Conservation (phyloP, 305 asterid species). For the Plantago coronopus region DNA sequence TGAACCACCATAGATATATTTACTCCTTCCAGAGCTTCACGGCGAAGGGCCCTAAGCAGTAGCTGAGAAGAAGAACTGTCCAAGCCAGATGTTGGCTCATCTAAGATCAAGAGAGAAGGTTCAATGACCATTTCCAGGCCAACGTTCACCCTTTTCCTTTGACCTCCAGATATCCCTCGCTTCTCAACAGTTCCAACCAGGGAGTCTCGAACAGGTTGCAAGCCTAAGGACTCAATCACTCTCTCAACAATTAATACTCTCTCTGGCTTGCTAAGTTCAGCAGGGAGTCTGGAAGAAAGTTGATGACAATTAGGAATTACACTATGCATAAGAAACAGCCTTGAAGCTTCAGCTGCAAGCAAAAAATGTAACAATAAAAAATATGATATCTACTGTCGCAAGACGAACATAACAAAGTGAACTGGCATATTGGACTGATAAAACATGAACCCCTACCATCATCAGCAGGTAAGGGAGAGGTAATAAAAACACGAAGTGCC, state of each 20-base stretch:
- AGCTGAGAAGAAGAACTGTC: conserved; percentile 79
- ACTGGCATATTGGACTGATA: too few relatives aligned
- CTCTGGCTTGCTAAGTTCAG: conserved; percentile 57
- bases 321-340: too few relatives aligned
- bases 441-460: too few relatives aligned
- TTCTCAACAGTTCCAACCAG: conserved; percentile 77
- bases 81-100: conserved; percentile 85
- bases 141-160: conserved; percentile 77
- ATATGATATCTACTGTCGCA: too few relatives aligned
- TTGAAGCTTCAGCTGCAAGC: too few relatives aligned
- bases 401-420: too few relatives aligned
- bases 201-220: conserved; percentile 72
- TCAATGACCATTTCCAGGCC: conserved; percentile 94
- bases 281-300: conserved; percentile 42
- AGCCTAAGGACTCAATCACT: conserved; percentile 69
- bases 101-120: conserved; percentile 77
- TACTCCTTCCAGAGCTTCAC: conserved; percentile 87
- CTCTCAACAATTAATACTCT: conserved; percentile 70
- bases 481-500: too few relatives aligned
- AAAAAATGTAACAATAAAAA: too few relatives aligned
- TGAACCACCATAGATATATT: conserved; percentile 81
- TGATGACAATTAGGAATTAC: neutral
- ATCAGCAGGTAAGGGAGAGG: too few relatives aligned
- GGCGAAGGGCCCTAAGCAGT: conserved; percentile 69
- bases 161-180: conserved; percentile 87